These are phyloP conservation scores for Geranium rotundifolium DNA, from an alignment of 345 rosid species.

Conservation along the genomic window DNA sequence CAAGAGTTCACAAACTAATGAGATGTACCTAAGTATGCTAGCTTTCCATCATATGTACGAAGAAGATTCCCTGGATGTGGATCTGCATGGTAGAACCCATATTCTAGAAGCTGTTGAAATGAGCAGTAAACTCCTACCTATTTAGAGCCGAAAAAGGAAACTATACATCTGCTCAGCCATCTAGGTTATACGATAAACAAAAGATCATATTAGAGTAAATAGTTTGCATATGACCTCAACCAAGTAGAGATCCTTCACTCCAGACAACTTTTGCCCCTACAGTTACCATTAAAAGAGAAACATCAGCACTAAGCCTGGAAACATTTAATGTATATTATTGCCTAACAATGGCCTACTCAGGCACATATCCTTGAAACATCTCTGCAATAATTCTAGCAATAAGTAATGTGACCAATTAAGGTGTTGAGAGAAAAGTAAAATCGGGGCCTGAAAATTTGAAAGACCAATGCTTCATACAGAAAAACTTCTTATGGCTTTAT, in stretches of 20 bases:
- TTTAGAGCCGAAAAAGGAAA: slow-evolving; percentile 8
- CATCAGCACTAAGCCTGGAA: slow-evolving; percentile 5
- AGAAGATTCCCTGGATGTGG: slow-evolving; percentile 97
- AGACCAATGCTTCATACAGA: no score
- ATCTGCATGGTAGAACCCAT: slow-evolving; percentile 97
- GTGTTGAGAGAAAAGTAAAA: no score
- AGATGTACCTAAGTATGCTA: slow-evolving; percentile 76
- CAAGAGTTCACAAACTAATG: neutral
- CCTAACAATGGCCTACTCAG: neutral
- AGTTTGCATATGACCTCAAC: slow-evolving; percentile 42
- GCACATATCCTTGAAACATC: neutral
- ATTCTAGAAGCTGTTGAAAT: slow-evolving; percentile 81
- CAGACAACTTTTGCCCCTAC: slow-evolving; percentile 77
- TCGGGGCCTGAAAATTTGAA: no score
- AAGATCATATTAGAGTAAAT: no score
- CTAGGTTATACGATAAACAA: no score
- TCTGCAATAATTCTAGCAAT: neutral
- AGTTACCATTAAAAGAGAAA: slow-evolving; percentile 12
- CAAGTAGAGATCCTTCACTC: slow-evolving; percentile 68
- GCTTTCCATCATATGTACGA: slow-evolving; percentile 77
- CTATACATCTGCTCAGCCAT: no score
- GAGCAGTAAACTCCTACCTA: slow-evolving; percentile 98
- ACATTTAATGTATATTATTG: neutral
- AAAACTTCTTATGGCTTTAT: no score
- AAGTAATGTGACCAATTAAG: no score